Conservation (phyloP, 352 stramenopile species). For the Pythium brassicae region DNA sequence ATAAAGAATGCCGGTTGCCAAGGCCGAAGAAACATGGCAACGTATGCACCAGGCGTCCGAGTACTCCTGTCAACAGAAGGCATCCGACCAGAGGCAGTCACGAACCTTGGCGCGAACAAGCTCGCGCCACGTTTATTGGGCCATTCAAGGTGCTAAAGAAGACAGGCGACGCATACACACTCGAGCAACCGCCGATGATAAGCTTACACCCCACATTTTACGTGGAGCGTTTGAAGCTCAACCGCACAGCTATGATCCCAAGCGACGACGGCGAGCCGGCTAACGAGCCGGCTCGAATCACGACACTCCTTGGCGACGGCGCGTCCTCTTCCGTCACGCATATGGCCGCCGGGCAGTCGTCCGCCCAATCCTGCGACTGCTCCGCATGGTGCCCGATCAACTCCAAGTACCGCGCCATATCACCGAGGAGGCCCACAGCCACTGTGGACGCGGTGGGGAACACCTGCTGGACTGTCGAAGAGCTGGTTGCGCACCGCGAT, state of each 20-base stretch:
- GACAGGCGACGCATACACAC: not conserved
- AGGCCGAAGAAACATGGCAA: not conserved
- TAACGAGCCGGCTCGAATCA: not conserved
- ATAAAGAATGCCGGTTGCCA: conserved; percentile 17
- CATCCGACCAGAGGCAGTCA: not conserved
- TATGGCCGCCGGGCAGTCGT: no score
- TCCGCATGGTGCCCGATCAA: no score
- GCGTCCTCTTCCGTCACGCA: not conserved
- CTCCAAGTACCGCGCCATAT: no score
- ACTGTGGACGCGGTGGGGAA: no score
- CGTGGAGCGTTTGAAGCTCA: not conserved
- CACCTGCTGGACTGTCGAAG: no score
- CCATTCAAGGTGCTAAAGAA: not conserved
- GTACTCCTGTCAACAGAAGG: conserved; percentile 10
- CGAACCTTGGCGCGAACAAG: not conserved
- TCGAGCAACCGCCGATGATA: not conserved
- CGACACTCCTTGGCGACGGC: not conserved
- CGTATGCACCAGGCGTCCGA: conserved; percentile 5
- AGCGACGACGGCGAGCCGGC: not conserved
- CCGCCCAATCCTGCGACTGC: no score
- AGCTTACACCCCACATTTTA: not conserved
- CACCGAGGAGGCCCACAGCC: no score
- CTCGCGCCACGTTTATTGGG: no score
- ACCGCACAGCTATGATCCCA: not conserved
- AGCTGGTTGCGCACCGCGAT: no score